Conservation (phyloP, 495 filamentous ascomycete species). For the Xylaria cubensis region DNA sequence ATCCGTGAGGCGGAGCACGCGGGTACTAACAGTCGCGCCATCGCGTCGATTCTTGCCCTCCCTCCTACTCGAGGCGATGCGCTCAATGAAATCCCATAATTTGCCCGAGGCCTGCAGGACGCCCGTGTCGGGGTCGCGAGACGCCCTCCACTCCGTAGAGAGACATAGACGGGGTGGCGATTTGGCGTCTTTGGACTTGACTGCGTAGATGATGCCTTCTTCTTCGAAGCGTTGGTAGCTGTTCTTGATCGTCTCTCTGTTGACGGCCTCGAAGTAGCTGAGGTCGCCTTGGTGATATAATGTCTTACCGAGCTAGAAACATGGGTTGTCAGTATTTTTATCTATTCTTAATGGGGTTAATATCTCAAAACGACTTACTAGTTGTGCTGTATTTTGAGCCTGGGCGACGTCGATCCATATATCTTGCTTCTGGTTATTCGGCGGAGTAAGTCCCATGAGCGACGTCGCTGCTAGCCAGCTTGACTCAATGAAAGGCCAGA, state of each 20-base stretch:
- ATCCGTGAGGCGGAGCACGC: constrained; percentile 82
- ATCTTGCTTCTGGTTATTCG: constrained; percentile 61
- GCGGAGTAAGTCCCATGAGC: constrained; percentile 83
- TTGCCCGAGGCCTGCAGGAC: constrained; percentile 70
- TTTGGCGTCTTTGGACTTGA: constrained; percentile 66
- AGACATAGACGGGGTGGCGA: constrained; percentile 67
- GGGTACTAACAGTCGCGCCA: constrained; percentile 82
- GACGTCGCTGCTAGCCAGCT: constrained; percentile 89
- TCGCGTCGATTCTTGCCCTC: constrained; percentile 96
- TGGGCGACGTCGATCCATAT: constrained; percentile 80
- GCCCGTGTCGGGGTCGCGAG: constrained; percentile 65
- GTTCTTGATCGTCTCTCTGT: constrained; percentile 96
- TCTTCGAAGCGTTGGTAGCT: constrained; percentile 87
- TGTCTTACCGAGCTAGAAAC: constrained; percentile 82
- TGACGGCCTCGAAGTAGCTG: constrained; percentile 96
- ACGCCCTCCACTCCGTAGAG: constrained; percentile 78
- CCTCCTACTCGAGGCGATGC: constrained; percentile 78
- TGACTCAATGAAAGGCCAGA: constrained; percentile 97
- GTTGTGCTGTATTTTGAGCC: constrained; percentile 81
- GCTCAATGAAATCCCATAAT: constrained; percentile 89
- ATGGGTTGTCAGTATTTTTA: constrained; percentile 34
- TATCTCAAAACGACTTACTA: constrained; percentile 59
- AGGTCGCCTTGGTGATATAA: constrained; percentile 97
- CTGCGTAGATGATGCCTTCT: constrained; percentile 82
- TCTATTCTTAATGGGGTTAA: background rate